Evolutionary conservation across 352 stramenopile genomes (phyloP).

Genomic region (Hyaloperonospora brassicae): DNA sequence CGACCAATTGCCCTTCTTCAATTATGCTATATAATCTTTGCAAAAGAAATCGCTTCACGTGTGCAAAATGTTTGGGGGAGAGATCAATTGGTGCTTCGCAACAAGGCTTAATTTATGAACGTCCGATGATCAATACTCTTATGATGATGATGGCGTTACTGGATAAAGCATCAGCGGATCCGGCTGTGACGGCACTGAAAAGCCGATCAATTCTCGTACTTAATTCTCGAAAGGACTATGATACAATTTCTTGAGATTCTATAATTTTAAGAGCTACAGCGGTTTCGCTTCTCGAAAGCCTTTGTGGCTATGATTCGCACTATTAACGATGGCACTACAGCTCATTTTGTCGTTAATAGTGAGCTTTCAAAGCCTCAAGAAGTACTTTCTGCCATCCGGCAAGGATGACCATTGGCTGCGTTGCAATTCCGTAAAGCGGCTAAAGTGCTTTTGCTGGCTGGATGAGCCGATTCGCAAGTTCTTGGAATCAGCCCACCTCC

Average conservation of each 20-base stretch:
- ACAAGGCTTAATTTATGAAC: neutral
- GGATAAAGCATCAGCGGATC: neutral
- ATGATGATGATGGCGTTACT: conserved; percentile 1
- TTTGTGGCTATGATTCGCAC: neutral
- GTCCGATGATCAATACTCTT: neutral
- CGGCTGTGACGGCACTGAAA: neutral
- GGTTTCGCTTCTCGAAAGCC: neutral
- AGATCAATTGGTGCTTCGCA: neutral
- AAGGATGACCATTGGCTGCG: neutral
- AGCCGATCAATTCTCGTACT: neutral
- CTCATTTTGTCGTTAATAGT: neutral
- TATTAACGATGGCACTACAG: neutral
- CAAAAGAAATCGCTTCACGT: neutral
- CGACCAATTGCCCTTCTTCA: neutral
- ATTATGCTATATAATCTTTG: neutral
- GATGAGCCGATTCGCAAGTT: no score
- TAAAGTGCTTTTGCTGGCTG: neutral
- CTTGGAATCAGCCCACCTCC: neutral
- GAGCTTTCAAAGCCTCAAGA: neutral
- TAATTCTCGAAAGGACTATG: neutral
- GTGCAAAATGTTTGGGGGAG: neutral
- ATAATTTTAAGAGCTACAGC: neutral
- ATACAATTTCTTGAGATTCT: neutral
- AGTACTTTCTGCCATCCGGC: neutral
- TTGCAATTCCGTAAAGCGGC: neutral